Base-by-base conservation (phyloP, 306 rosid genomes). In the Urtica urens region DNA sequence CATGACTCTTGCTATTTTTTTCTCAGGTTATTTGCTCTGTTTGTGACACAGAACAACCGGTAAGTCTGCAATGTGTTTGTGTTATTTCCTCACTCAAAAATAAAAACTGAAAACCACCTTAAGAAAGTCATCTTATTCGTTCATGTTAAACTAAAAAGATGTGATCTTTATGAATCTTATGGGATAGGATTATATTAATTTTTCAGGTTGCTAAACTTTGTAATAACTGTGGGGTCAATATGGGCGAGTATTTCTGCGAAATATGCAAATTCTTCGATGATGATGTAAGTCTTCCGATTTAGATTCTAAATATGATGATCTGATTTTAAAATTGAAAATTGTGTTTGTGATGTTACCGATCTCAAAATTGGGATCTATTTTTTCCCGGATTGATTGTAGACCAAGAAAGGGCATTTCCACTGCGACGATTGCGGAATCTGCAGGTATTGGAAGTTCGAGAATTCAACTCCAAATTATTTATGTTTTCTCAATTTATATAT, bases 21-120 rank as follows among this genome's bases (percentile, higher is more conserved):
- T 67, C 72, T 67, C 87, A 90, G 96, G 93, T 90, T 53, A 76
- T 90, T 66, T 90, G 96, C 63, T 58, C 92, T 17, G 94, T 81
- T 61, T 92, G 99, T 59, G 99, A 85, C 68, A 77, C 99, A 41
- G 99, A 90, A 80, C 99, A 92, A 57, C 94, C 93, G 35, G 95
- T 92, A 44, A 14, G 82, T 43, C 71, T 69, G 4, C 19, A 40
- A 11, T 47, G 49, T 37, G 39, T 47, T 26, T 65, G 5, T 34
- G 6, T 50, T 16, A 28, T 42, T 50, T 20, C 22, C 27, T 37
- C 10, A 15, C 7, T 13, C 4, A 46, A 34, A 4, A n/a, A 33
- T n/a, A n/a, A n/a, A n/a, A n/a, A n/a, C n/a, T n/a, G n/a, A n/a
- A n/a, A n/a, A n/a, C n/a, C n/a, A n/a, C n/a, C n/a, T n/a, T n/a